Conservation (phyloP, 192 early-diverging fungal genomes). For the Coemansia sp. region DNA sequence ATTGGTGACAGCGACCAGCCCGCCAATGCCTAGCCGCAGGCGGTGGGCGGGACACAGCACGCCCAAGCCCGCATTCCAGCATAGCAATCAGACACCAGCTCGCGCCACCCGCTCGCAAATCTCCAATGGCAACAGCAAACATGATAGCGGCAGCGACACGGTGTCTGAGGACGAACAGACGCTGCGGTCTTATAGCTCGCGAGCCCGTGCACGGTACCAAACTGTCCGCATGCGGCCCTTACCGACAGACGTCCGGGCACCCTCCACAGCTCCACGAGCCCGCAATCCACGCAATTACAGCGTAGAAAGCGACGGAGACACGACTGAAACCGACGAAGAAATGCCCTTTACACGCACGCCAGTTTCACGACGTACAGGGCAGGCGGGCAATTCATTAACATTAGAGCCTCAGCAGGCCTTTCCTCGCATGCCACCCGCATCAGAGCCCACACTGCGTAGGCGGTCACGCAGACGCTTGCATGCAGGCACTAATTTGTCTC, state of each 20-base stretch:
- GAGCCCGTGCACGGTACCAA: slow-evolving; percentile 23
- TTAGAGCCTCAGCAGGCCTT: not conserved
- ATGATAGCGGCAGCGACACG: slow-evolving; percentile 41
- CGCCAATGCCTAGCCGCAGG: slow-evolving; percentile 50
- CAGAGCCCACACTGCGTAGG: slow-evolving; percentile 31
- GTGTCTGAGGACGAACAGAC: slow-evolving; percentile 48
- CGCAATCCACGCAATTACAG: not conserved
- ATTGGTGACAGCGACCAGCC: slow-evolving; percentile 52
- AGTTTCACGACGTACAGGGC: slow-evolving; percentile 1
- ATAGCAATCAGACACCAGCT: not conserved
- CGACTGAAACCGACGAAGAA: slow-evolving; percentile 38
- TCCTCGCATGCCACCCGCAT: slow-evolving; percentile 14
- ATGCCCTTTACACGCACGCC: slow-evolving; percentile 8
- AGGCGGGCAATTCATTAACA: not conserved
- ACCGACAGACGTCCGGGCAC: not conserved
- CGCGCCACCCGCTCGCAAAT: not conserved
- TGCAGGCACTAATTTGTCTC: slow-evolving; percentile 22
- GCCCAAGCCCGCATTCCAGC: slow-evolving; percentile 18
- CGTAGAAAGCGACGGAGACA: slow-evolving; percentile 21
- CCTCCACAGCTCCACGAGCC: not conserved
- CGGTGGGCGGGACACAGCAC: slow-evolving; percentile 37
- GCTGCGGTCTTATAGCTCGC: slow-evolving; percentile 46
- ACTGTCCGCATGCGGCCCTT: slow-evolving; percentile 22
- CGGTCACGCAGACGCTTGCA: slow-evolving; percentile 18
- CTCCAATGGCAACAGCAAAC: not conserved